Evolutionary conservation across 2,329 filamentous ascomycete genomes (phyloP).

Genomic region (Fusarium sp.): DNA sequence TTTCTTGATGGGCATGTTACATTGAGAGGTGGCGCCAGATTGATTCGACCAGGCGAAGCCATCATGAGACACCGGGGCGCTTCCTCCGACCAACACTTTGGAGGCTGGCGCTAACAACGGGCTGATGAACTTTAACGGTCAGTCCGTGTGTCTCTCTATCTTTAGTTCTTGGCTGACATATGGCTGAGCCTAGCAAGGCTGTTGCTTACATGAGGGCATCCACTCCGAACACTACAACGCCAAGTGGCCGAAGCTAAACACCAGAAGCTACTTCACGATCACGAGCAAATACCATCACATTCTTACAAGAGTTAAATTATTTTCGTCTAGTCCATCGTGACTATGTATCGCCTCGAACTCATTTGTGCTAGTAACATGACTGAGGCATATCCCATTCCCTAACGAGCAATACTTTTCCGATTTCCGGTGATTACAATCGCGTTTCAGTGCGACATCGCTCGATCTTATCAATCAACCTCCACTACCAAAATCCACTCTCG

Average conservation of each 20-base stretch:
- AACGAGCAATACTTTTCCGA: neutral
- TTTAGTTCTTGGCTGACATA: neutral
- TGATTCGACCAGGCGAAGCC: neutral
- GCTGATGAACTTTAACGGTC: neutral
- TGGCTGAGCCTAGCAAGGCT: neutral
- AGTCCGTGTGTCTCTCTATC: neutral
- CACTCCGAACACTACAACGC: neutral
- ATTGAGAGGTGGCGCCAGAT: neutral
- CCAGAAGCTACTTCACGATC: neutral
- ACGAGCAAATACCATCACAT: neutral
- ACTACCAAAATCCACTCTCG: neutral
- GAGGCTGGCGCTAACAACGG: neutral
- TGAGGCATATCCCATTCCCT: neutral
- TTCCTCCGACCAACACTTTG: neutral
- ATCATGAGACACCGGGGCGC: neutral
- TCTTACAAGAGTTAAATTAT: neutral
- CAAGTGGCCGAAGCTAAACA: neutral
- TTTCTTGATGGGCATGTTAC: neutral
- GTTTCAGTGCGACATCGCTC: slow-evolving; percentile 1
- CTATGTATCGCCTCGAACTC: neutral
- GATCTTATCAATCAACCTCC: neutral
- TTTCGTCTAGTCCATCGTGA: neutral
- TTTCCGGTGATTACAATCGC: neutral
- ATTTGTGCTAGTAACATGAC: neutral
- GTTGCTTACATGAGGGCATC: neutral